These are phyloP conservation scores for Podospora tetraspora DNA, from an alignment of 495 filamentous ascomycete species.

Conservation along the genomic window DNA sequence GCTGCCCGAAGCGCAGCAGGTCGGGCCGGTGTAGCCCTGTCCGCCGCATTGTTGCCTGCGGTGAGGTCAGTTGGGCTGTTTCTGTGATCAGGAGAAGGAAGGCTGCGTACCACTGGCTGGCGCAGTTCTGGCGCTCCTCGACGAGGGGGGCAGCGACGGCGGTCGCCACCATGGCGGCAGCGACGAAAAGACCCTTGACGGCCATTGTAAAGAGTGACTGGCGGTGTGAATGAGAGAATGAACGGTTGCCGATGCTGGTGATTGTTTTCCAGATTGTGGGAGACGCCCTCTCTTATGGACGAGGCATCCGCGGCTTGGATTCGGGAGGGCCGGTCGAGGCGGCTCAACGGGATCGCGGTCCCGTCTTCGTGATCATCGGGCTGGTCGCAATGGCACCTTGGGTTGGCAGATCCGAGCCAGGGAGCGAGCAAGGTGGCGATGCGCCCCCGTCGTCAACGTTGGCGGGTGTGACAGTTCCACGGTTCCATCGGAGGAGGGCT, in stretches of 20 bases:
- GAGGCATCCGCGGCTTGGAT: neutral
- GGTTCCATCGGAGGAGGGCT: neutral
- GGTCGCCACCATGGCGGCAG: slow-evolving; percentile 31
- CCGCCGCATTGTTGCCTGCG: slow-evolving; percentile 49
- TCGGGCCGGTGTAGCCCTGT: slow-evolving; percentile 41
- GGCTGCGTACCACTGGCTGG: slow-evolving; percentile 27
- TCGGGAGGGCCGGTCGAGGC: slow-evolving; percentile 1
- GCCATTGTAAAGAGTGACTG: slow-evolving; percentile 23
- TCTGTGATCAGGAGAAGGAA: neutral
- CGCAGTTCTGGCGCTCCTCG: slow-evolving; percentile 39
- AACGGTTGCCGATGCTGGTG: neutral
- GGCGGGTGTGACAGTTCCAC: neutral
- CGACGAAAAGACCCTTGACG: slow-evolving; percentile 24
- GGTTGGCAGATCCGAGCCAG: neutral
- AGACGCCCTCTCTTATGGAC: neutral
- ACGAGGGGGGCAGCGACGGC: slow-evolving; percentile 38
- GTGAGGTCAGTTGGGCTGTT: neutral
- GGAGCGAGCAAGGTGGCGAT: neutral
- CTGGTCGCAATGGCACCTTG: slow-evolving; percentile 8
- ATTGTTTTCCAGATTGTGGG: neutral
- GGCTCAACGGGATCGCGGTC: slow-evolving; percentile 27
- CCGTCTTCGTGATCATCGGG: slow-evolving; percentile 2
- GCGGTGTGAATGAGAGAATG: slow-evolving; percentile 9
- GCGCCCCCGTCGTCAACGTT: neutral
- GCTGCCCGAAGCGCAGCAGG: slow-evolving; percentile 41